A percentile compares a stretch with the other conserved stretches of the same genome.
phyloP scores from a whole-genome alignment of 2,329 filamentous ascomycete species.

The Ophiostoma pallidulum region DNA sequence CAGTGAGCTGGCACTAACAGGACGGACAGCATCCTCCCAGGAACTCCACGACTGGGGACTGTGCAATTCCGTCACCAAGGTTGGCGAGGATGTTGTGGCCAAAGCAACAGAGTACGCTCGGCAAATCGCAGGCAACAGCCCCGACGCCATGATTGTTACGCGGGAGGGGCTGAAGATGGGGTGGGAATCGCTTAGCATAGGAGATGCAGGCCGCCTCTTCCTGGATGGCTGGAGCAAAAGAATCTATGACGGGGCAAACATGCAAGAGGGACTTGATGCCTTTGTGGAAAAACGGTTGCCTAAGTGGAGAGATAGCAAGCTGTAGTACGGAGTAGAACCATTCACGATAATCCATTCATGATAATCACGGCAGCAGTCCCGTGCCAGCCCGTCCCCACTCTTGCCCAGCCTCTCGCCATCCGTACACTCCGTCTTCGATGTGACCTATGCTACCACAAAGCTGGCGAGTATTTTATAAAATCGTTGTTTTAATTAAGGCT shows the following conservation, averaged over 20 bases:
- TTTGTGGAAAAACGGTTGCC: conserved; percentile 25
- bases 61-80: conserved; percentile 23
- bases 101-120: conserved; percentile 23
- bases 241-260: conserved; percentile 24
- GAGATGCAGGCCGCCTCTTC: conserved; percentile 25
- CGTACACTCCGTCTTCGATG: too few relatives aligned
- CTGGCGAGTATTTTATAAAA: too few relatives aligned
- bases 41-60: conserved; percentile 26
- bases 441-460: too few relatives aligned
- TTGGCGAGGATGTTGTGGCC: conserved; percentile 23
- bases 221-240: conserved; percentile 25
- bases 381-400: too few relatives aligned
- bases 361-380: too few relatives aligned
- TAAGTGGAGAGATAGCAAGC: conserved; percentile 23
- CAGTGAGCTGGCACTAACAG: conserved; percentile 26
- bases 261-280: conserved; percentile 21
- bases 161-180: conserved; percentile 25
- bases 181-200: conserved; percentile 29
- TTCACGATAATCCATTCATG: too few relatives aligned
- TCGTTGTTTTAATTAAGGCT: too few relatives aligned
- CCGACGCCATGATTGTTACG: conserved; percentile 27
- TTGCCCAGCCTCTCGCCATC: too few relatives aligned
- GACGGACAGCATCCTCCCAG: conserved; percentile 19
- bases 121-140: conserved; percentile 24
- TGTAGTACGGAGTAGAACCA: conserved; percentile 14